These are phyloP conservation scores for Alternaria dauci DNA, from an alignment of 2,329 filamentous ascomycete species.

Conservation along the genomic window DNA sequence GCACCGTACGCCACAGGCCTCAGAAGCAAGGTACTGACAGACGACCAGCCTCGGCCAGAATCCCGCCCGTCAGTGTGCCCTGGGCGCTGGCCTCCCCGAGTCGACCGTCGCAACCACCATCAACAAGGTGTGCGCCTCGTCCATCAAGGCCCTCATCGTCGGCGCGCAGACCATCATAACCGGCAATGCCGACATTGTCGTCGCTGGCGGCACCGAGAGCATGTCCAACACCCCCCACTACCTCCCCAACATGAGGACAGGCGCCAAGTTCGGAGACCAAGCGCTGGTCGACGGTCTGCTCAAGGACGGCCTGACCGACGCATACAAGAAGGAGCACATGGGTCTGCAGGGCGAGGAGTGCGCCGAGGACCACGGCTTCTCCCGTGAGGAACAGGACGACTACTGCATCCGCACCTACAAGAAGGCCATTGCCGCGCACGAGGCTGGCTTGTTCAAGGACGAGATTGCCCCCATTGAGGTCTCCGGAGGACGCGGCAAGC, in stretches of 20 bases:
- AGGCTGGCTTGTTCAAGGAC: slow-evolving; percentile 78
- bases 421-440: slow-evolving; percentile 86
- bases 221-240: slow-evolving; percentile 99
- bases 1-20: no score
- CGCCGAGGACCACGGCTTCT: slow-evolving; percentile 80
- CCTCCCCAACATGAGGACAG: slow-evolving; percentile 83
- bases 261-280: slow-evolving; percentile 94
- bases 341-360: slow-evolving; percentile 92
- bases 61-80: slow-evolving; percentile 91
- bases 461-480: slow-evolving; percentile 94
- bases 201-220: slow-evolving; percentile 94
- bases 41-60: slow-evolving; percentile 86
- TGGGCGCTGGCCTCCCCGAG: slow-evolving; percentile 84
- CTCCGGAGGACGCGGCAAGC: slow-evolving; percentile 88
- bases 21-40: slow-evolving; percentile 14
- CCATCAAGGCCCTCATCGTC: slow-evolving; percentile 91
- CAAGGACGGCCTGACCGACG: slow-evolving; percentile 93
- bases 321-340: slow-evolving; percentile 97
- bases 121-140: slow-evolving; percentile 99
- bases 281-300: slow-evolving; percentile 88
- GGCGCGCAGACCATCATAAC: slow-evolving; percentile 98
- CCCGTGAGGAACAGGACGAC: slow-evolving; percentile 87
- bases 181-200: slow-evolving; percentile 89
- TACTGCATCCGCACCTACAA: slow-evolving; percentile 97
- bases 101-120: slow-evolving; percentile 87